These are phyloP conservation scores for Sphaerostilbella broomeana DNA, from an alignment of 2,329 filamentous ascomycete genomes.

Conservation along the genomic window DNA sequence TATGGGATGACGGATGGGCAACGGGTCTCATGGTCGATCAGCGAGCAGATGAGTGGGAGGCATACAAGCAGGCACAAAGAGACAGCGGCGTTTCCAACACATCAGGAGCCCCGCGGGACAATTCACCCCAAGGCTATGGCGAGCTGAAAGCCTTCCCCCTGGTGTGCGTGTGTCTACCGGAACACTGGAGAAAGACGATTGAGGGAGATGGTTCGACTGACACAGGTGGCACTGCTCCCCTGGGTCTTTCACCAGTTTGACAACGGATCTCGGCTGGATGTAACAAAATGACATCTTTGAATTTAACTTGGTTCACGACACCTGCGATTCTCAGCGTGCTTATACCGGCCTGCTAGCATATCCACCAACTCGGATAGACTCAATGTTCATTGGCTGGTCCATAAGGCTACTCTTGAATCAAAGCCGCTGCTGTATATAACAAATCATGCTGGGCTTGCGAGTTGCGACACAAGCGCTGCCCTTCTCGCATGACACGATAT, in stretches of 20 bases:
- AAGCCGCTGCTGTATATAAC: too few species aligned
- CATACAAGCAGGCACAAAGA: constrained; percentile 66
- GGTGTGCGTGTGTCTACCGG: constrained; percentile 89
- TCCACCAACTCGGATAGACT: too few species aligned
- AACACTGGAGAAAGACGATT: constrained; percentile 95
- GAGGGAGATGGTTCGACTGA: constrained; percentile 76
- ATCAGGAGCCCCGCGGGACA: constrained; percentile 53
- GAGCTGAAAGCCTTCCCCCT: constrained; percentile 98
- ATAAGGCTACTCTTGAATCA: too few species aligned
- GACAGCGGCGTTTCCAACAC: constrained; percentile 91
- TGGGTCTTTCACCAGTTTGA: constrained; percentile 21
- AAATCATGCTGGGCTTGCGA: neutral
- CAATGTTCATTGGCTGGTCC: too few species aligned
- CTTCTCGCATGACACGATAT: constrained; percentile 6
- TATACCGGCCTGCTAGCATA: too few species aligned
- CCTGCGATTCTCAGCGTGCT: too few species aligned
- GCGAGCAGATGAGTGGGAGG: constrained; percentile 82
- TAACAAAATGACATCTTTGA: neutral
- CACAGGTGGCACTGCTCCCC: constrained; percentile 43
- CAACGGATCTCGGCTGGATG: constrained; percentile 13
- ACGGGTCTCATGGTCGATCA: constrained; percentile 82
- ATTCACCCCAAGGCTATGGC: constrained; percentile 57
- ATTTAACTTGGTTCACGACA: too few species aligned
- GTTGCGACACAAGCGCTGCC: neutral
- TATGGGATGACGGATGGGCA: constrained; percentile 99